These are phyloP conservation scores for Jimgerdemannia flammicorona DNA, from an alignment of 192 early-diverging fungal species.

Conservation along the genomic window DNA sequence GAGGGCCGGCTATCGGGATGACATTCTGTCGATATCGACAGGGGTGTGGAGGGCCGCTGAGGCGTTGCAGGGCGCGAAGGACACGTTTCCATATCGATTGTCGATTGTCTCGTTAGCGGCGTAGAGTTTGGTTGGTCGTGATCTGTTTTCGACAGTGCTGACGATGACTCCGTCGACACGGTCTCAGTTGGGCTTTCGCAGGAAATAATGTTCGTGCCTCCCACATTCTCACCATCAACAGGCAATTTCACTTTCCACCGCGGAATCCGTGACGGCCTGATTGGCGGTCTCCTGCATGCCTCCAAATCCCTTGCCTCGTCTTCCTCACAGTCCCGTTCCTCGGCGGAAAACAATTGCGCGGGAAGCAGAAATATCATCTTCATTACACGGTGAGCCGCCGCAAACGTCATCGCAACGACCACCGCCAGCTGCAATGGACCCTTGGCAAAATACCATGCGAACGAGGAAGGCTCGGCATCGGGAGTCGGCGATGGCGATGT, in stretches of 20 bases:
- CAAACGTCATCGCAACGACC: not conserved
- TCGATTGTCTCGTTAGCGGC: not conserved
- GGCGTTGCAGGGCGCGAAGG: not conserved
- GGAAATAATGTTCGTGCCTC: not conserved
- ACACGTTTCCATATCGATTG: not conserved
- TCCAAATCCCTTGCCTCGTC: not conserved
- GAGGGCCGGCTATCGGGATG: too few species aligned
- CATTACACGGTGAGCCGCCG: not conserved
- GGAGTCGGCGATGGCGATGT: not conserved
- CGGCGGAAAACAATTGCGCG: not conserved
- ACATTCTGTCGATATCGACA: too few species aligned
- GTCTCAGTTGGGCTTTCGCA: not conserved
- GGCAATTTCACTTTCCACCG: not conserved
- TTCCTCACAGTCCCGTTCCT: too few species aligned
- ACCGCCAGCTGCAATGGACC: not conserved
- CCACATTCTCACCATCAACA: not conserved
- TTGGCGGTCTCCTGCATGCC: not conserved
- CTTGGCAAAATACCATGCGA: not conserved
- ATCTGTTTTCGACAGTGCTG: too few species aligned
- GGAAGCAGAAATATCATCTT: not conserved
- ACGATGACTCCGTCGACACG: too few species aligned
- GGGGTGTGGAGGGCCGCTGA: too few species aligned
- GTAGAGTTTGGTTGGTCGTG: too few species aligned
- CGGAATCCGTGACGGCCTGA: not conserved
- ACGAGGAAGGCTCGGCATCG: not conserved